Evolutionary conservation across 352 stramenopile species (phyloP).

Genomic region (Elongisporangium prolatum): DNA sequence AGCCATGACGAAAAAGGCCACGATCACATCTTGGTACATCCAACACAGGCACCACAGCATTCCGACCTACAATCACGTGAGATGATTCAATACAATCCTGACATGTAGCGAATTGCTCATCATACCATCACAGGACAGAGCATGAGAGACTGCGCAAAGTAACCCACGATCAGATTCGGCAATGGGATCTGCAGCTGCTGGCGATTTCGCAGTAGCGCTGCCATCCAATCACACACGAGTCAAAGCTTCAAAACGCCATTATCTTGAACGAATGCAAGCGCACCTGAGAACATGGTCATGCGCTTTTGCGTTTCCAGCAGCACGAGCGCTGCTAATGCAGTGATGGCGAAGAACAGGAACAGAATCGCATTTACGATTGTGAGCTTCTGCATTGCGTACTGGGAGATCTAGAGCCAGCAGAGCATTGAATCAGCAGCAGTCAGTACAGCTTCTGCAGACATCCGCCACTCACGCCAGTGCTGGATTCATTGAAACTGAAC

Average conservation of each 20-base stretch:
- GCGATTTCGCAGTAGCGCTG: conserved; percentile 81
- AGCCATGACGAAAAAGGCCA: conserved; percentile 88
- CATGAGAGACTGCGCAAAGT: conserved; percentile 91
- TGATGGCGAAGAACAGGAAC: conserved; percentile 94
- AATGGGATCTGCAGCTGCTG: conserved; percentile 69
- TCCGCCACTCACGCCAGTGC: conserved; percentile 21
- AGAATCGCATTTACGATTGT: conserved; percentile 86
- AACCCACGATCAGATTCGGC: conserved; percentile 73
- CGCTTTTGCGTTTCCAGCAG: conserved; percentile 91
- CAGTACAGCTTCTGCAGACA: conserved; percentile 7
- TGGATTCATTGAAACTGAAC: conserved; percentile 28
- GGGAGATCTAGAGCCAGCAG: neutral
- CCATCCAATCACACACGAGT: neutral
- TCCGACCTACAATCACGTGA: conserved; percentile 54
- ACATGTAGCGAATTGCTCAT: neutral
- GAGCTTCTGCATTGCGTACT: conserved; percentile 62
- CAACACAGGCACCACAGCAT: conserved; percentile 97
- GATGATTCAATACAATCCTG: neutral
- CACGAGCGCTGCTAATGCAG: conserved; percentile 91
- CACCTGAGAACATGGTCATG: conserved; percentile 90
- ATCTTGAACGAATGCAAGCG: too few relatives aligned
- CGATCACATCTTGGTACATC: conserved; percentile 90
- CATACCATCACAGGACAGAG: conserved; percentile 91
- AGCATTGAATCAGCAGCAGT: too few relatives aligned
- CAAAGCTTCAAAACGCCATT: too few relatives aligned